Evolutionary conservation across 2,329 filamentous ascomycete genomes (phyloP), one percentile per base, ranked within the genome.

Genomic region (Trichoderma atroviride): DNA sequence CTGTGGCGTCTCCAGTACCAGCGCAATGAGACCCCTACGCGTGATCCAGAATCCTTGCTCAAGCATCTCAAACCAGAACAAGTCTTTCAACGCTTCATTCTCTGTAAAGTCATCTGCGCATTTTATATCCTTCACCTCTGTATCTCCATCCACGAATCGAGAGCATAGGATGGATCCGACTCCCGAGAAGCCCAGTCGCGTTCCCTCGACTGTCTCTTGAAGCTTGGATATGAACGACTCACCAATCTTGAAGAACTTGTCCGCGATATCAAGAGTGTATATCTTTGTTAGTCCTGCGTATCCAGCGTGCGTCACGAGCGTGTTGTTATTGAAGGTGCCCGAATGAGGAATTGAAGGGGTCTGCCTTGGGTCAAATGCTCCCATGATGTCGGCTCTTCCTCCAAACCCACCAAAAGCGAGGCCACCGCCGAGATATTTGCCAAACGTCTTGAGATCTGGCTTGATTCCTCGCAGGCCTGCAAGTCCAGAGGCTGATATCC

Each of bases 241-340:
- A 5, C 80, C 81, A 9, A 68, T 65, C 1, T 71, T 72, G 10
- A 78, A 81, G 68, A 81, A 79, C 4, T 69, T 71, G 1, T 61
- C 58, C 19, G 79, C 78, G 2, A 75, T 75, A 4, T 77, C 75
- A 4, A 77, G 74, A 0, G 80, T 78, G 55, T 78, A 82, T 0
- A 83, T 69, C 40, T 78, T 73, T 2, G 75, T 77, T 5, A 83
- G 74, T 0, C 79, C 81, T 5, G 76, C 77, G 62, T 81, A 71
- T 4, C 88, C 89, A 9, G 86, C 85, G 29, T 82, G 80, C 82
- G 90, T 91, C 1, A 85, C 85, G 7, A 90, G 77, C 0, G 78
- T 78, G 75, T 92, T 91, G 75, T 92, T 92, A 76, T 91, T 91
- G 76, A 90, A 91, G 0, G 89, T 91, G 1, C 89, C 89, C 0